Conservation (phyloP, 345 rosid genomes). For the Moricandia arvensis region DNA sequence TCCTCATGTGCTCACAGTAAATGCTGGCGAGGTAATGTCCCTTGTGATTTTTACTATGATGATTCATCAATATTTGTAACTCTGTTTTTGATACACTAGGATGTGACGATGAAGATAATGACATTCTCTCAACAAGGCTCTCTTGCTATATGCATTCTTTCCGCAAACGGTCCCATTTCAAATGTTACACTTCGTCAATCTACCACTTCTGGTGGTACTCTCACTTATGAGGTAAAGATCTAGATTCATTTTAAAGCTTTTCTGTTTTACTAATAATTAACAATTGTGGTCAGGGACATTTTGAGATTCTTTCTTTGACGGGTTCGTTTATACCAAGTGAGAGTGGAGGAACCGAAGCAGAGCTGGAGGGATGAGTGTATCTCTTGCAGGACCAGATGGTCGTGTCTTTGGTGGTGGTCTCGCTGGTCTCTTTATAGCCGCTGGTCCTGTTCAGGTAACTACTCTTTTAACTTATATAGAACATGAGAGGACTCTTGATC, state of each 20-base stretch:
- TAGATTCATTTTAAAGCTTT: not conserved
- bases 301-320: constrained; percentile 93
- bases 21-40: constrained; percentile 81
- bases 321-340: constrained; percentile 77
- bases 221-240: constrained; percentile 78
- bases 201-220: constrained; percentile 80
- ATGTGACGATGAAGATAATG: constrained; percentile 92
- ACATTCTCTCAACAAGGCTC: constrained; percentile 71
- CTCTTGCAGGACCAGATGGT: constrained; percentile 90
- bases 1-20: constrained; percentile 78
- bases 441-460: constrained; percentile 89
- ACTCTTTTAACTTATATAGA: too few relatives aligned
- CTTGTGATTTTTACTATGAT: not conserved
- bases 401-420: constrained; percentile 93
- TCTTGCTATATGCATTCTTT: constrained; percentile 83
- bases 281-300: constrained; percentile 63
- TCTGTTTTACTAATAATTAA: not conserved
- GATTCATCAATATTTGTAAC: not conserved
- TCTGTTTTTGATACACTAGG: constrained; percentile 44
- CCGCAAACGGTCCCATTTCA: constrained; percentile 82
- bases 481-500: too few relatives aligned
- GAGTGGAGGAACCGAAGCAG: constrained; percentile 78
- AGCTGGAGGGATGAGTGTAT: constrained; percentile 96
- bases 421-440: constrained; percentile 84
- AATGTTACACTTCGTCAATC: constrained; percentile 89